Evolutionary conservation across 371 early-diverging fungal genomes (phyloP), one percentile per base, ranked within the genome.

Genomic region (Apophysomyces elegans): DNA sequence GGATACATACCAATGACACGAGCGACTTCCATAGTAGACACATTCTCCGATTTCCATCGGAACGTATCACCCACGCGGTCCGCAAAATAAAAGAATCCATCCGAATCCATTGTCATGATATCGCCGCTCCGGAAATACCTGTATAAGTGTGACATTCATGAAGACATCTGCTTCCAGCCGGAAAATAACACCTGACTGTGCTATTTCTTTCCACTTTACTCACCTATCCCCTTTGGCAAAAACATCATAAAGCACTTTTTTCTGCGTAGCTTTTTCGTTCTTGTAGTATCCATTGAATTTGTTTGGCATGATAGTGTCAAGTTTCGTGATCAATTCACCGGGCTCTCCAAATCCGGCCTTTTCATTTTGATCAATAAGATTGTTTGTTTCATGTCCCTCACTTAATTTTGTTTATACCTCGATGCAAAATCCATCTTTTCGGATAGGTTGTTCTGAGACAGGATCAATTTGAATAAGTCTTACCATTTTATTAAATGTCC

Each of bases 41-140:
- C 89, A 59, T 90, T 90, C 68, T 90, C 90, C 6, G 85, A 89
- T 90, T 89, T 36, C 41, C 41, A 41, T 41, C 88, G 75, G 75
- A 89, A 90, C 0, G 90, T 86, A 41, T 91, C 91, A 4, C 90
- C 91, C 16, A 84, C 70, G n/a, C 91, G 85, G 57, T 90, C 90
- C 5, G 81, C 84, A 76, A 91, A 90, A 74, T 86, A 88, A 41
- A 41, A 41, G 41, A 41, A 41, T 13, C 41, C 90, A 13, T 84
- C 77, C 7, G 61, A 56, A 63, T 85, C 84, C 37, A 71, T 73
- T 35, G 71, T 78, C 13, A 91, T 65, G 14, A 93, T 71, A 66
- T 93, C 93, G 9, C 93, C 93, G 44, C 87, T 83, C 37, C 89
- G 81, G 71, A 87, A 90, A 73, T 85, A 90, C 5, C 71, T 70